phyloP scores from a whole-genome alignment of 768 basidiomycete species.

The Candolleomyces eurysporus region DNA sequence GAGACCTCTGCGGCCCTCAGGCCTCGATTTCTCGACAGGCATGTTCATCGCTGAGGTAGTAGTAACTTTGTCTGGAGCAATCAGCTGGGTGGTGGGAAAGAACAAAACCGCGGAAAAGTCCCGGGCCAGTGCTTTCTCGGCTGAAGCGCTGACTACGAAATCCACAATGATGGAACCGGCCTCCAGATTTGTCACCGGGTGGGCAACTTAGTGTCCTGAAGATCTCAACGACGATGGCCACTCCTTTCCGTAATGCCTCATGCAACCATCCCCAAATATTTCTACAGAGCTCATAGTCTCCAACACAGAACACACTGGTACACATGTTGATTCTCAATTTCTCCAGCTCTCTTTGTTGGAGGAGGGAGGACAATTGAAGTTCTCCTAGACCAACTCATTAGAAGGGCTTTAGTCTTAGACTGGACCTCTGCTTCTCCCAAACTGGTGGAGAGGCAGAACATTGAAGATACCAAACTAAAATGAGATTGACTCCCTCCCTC shows the following conservation, averaged over 20 bases:
- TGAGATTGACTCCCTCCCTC: too few relatives aligned
- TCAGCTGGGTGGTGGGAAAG: too few relatives aligned
- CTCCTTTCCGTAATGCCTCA: constrained; percentile 36
- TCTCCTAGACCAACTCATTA: constrained; percentile 49
- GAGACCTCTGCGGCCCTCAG: too few relatives aligned
- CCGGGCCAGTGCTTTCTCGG: too few relatives aligned
- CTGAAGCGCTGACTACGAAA: too few relatives aligned
- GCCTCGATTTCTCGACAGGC: too few relatives aligned
- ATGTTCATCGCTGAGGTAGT: too few relatives aligned
- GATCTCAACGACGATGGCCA: constrained; percentile 41
- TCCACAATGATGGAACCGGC: too few relatives aligned
- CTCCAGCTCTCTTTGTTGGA: constrained; percentile 66
- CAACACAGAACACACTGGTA: constrained; percentile 61
- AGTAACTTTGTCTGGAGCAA: too few relatives aligned
- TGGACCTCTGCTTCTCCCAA: constrained; percentile 29
- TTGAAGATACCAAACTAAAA: too few relatives aligned
- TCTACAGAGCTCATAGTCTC: constrained; percentile 50
- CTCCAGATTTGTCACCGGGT: too few relatives aligned
- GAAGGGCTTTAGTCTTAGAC: constrained; percentile 56
- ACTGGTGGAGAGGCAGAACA: constrained; percentile 30
- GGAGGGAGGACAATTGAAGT: constrained; percentile 57
- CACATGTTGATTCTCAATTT: constrained; percentile 83
- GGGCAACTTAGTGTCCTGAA: constrained; percentile 40
- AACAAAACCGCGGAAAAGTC: too few relatives aligned
- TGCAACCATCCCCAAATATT: constrained; percentile 41